Evolutionary conservation across 78 protist genomes (phyloP), one percentile per base, ranked within the genome.

Genomic region (Emiliania huxleyi): DNA sequence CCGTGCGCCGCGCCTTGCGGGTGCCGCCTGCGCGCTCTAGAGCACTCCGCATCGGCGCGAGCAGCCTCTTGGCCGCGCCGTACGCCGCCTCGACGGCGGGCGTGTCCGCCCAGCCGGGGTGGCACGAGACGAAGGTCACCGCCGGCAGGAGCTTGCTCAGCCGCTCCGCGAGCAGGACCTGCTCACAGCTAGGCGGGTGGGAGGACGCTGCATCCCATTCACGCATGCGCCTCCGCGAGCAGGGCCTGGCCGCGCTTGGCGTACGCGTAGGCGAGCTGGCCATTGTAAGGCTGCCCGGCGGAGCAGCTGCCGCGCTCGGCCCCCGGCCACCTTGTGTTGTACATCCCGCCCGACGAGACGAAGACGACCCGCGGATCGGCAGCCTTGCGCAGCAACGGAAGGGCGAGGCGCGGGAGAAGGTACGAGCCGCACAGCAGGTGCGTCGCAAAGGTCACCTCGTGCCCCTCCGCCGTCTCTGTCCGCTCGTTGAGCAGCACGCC

Each of bases 181-280:
- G n/a, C n/a, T n/a, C n/a, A n/a, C n/a, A n/a, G n/a, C n/a, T n/a
- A n/a, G n/a, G n/a, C n/a, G n/a, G n/a, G n/a, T n/a, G n/a, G n/a
- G n/a, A n/a, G n/a, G n/a, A n/a, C n/a, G n/a, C n/a, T n/a, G n/a
- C n/a, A n/a, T n/a, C n/a, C n/a, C n/a, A n/a, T n/a, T n/a, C n/a
- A n/a, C n/a, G n/a, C n/a, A n/a, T n/a, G n/a, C 73, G 33, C 45
- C 90, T 85, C 69, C 5, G 73, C 56, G 0, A 85, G 71, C 26
- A 85, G 46, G 26, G 49, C 90, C 62, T 85, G 90, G 29, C 90
- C 90, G 19, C 90, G 90, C 90, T 85, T 85, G 33, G 90, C 71
- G 71, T 48, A 48, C 11, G 43, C 90, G 71, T 85, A 85, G 29
- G 90, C 90, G 44, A 85, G 0, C 37, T 45, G 5, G 35, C 71